Conservation (phyloP, 257 asterid species). For the Ehretia macrophylla region DNA sequence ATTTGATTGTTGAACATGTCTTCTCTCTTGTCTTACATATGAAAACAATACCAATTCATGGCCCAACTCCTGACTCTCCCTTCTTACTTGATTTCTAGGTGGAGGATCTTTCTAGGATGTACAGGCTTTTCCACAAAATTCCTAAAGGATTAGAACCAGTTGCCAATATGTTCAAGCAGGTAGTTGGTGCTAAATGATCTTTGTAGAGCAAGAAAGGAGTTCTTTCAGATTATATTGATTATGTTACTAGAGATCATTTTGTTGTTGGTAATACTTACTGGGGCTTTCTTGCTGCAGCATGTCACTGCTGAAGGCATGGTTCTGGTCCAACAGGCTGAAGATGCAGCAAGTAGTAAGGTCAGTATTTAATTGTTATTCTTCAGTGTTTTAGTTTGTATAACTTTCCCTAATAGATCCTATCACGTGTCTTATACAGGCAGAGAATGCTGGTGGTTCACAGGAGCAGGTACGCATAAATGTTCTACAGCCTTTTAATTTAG, state of each 20-base stretch:
- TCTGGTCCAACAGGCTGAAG: slow-evolving; percentile 53
- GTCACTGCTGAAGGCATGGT: slow-evolving; percentile 49
- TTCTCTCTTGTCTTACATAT: background rate
- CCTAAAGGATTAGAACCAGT: slow-evolving; percentile 36
- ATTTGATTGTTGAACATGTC: background rate
- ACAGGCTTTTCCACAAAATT: slow-evolving; percentile 41
- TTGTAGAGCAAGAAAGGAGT: background rate
- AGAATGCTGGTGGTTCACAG: slow-evolving; percentile 32
- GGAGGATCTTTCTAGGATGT: slow-evolving; percentile 60
- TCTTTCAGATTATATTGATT: too few relatives aligned
- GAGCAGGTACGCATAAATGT: slow-evolving; percentile 34
- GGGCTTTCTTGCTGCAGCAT: slow-evolving; percentile 32
- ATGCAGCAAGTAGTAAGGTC: slow-evolving; percentile 41
- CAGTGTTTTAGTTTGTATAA: too few relatives aligned
- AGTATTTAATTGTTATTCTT: background rate
- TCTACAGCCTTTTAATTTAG: background rate
- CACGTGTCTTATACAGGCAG: slow-evolving; percentile 28
- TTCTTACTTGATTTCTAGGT: slow-evolving; percentile 14
- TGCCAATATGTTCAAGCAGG: slow-evolving; percentile 47
- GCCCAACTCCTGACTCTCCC: too few relatives aligned
- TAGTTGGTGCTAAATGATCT: slow-evolving; percentile 8
- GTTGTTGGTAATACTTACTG: background rate
- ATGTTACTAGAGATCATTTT: background rate
- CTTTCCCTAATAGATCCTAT: too few relatives aligned
- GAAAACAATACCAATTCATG: too few relatives aligned